phyloP scores from a whole-genome alignment of 75 land plant species.

The Pinus taeda region DNA sequence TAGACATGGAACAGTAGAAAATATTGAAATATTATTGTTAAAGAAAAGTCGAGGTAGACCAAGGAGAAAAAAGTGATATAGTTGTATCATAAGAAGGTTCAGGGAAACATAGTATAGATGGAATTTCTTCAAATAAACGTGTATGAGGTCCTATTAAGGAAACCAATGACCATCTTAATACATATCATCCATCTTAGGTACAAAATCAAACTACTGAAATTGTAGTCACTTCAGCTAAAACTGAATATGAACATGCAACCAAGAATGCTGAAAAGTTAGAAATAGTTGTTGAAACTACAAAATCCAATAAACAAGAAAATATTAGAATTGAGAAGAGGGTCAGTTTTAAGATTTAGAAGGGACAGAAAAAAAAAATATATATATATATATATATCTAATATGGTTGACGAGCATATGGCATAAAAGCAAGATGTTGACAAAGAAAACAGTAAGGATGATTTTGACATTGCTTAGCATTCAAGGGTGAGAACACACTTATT shows the following conservation, averaged over 20 bases:
- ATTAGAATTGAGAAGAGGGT: neutral
- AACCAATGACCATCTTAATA: neutral
- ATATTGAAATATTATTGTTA: constrained; percentile 21
- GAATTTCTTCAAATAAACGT: neutral
- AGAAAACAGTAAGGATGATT: neutral
- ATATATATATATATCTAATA: neutral
- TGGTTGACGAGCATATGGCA: neutral
- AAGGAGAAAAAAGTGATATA: constrained; percentile 18
- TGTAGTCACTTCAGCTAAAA: neutral
- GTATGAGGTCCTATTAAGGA: neutral
- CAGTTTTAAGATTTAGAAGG: neutral
- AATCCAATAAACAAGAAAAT: neutral
- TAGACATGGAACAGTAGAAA: too few relatives aligned
- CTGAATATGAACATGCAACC: neutral
- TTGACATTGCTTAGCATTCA: neutral
- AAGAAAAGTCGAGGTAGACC: constrained; percentile 82
- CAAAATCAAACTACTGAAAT: neutral
- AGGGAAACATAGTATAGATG: neutral
- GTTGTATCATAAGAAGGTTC: neutral
- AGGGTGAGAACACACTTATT: neutral
- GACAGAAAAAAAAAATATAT: neutral
- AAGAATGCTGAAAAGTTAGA: neutral
- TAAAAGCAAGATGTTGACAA: neutral
- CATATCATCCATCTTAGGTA: neutral
- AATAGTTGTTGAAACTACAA: neutral